Percentiles rank a stretch among this genome's conserved stretches.
These are phyloP conservation scores for Pilatotrama ljubarskyi DNA, from an alignment of 768 basidiomycete species.

Conservation along the genomic window DNA sequence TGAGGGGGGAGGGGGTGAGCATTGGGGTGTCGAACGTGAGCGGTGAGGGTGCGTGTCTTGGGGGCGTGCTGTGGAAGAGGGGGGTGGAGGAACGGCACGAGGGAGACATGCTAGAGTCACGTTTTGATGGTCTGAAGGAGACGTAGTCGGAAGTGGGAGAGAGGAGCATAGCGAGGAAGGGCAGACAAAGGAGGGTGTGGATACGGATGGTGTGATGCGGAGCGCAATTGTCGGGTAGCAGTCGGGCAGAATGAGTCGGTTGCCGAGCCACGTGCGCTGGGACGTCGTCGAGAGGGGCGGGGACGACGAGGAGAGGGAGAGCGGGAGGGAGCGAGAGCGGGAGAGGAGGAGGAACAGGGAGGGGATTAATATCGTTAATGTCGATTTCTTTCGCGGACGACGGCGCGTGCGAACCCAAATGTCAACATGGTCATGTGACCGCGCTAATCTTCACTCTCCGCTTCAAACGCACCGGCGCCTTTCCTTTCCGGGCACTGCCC, in stretches of 20 bases:
- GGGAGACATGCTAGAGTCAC: conserved; percentile 36
- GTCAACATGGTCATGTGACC: conserved; percentile 23
- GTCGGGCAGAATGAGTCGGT: neutral
- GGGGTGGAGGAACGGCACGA: conserved; percentile 27
- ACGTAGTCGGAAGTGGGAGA: conserved; percentile 38
- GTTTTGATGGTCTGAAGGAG: conserved; percentile 34
- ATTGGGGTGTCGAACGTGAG: conserved; percentile 55
- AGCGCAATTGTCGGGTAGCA: neutral
- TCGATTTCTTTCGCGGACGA: neutral
- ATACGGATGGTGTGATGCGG: neutral
- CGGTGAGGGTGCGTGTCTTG: conserved; percentile 28
- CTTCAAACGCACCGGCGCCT: neutral
- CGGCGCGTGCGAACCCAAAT: conserved; percentile 18
- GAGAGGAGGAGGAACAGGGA: neutral
- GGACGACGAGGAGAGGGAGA: neutral
- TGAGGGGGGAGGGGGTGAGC: conserved; percentile 65
- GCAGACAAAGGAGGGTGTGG: conserved; percentile 30
- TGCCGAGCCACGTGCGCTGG: neutral
- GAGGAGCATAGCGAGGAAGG: conserved; percentile 28
- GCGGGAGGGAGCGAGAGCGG: neutral
- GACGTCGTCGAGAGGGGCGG: neutral
- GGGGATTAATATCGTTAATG: neutral
- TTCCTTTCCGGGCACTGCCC: neutral
- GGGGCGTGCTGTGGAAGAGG: conserved; percentile 35
- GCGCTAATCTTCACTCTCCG: conserved; percentile 7